Conservation (phyloP, 148 eudicot genomes). For the Pharnaceum exiguum region DNA sequence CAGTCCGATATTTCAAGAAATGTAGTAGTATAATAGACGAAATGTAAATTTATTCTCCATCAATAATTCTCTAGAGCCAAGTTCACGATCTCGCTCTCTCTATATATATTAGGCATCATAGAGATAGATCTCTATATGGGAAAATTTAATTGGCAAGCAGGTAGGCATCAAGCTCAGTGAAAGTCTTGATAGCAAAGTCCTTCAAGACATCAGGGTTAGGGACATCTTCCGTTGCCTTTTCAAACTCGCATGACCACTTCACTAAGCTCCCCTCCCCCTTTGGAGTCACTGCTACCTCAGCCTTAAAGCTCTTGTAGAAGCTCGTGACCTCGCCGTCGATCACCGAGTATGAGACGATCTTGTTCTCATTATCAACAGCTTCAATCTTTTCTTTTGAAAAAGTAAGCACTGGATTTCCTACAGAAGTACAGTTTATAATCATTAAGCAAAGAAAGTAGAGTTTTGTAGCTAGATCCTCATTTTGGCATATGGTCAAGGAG, state of each 20-base stretch:
- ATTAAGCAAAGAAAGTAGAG: no score
- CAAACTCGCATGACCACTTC: constrained; percentile 71
- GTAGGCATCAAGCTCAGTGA: constrained; percentile 61
- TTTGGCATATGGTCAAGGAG: no score
- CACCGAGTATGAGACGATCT: constrained; percentile 39
- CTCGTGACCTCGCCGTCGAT: constrained; percentile 57
- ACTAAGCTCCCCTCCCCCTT: constrained; percentile 59
- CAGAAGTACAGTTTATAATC: no score
- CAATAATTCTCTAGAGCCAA: no score
- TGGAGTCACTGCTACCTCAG: constrained; percentile 37
- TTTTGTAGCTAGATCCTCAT: no score
- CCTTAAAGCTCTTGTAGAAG: constrained; percentile 67
- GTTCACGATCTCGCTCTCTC: no score
- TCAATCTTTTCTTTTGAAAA: constrained; percentile 62
- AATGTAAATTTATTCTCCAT: no score
- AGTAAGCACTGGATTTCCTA: constrained; percentile 38
- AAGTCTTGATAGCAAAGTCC: constrained; percentile 59
- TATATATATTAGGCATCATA: no score
- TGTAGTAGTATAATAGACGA: no score
- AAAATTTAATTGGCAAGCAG: no score
- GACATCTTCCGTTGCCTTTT: constrained; percentile 62
- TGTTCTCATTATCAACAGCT: constrained; percentile 61
- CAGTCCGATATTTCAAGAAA: no score
- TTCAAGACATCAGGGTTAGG: constrained; percentile 55
- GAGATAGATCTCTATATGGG: no score